Conservation (phyloP, 176 grass and related monocot genomes). For the Urochloa ruziziensis region DNA sequence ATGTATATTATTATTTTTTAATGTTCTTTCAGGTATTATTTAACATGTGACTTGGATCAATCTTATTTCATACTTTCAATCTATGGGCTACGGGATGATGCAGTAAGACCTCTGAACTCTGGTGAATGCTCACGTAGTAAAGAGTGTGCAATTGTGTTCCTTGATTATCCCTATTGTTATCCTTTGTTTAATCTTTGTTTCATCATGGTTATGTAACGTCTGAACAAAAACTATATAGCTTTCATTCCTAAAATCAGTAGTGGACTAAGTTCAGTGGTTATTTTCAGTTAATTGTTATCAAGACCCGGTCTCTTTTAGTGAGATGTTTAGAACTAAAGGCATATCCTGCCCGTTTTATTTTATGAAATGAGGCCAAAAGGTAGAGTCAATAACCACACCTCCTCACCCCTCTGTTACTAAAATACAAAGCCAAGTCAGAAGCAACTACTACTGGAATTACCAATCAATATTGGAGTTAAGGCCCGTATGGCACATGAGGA, state of each 20-base stretch:
- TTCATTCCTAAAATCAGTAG: neutral
- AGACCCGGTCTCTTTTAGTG: neutral
- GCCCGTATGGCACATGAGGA: no score
- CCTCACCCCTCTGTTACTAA: neutral
- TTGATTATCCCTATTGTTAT: neutral
- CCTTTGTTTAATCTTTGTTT: constrained; percentile 2
- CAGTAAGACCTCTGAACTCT: constrained; percentile 53
- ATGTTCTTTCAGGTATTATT: constrained; percentile 66
- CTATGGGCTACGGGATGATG: constrained; percentile 57
- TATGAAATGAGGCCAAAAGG: neutral
- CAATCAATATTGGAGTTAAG: neutral
- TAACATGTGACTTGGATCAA: constrained; percentile 55
- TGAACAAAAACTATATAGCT: neutral
- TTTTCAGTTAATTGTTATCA: neutral
- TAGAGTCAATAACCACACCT: neutral
- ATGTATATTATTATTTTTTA: neutral
- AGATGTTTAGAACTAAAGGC: neutral
- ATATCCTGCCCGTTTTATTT: neutral
- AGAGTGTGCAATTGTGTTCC: constrained; percentile 1
- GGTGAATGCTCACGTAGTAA: neutral
- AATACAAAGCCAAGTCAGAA: neutral
- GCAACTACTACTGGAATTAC: neutral
- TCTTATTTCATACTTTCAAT: constrained; percentile 68
- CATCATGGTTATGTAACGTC: neutral
- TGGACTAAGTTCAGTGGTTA: neutral